These are phyloP conservation scores for Chytridiales sp. DNA, from an alignment of 371 early-diverging fungal species.

Conservation along the genomic window DNA sequence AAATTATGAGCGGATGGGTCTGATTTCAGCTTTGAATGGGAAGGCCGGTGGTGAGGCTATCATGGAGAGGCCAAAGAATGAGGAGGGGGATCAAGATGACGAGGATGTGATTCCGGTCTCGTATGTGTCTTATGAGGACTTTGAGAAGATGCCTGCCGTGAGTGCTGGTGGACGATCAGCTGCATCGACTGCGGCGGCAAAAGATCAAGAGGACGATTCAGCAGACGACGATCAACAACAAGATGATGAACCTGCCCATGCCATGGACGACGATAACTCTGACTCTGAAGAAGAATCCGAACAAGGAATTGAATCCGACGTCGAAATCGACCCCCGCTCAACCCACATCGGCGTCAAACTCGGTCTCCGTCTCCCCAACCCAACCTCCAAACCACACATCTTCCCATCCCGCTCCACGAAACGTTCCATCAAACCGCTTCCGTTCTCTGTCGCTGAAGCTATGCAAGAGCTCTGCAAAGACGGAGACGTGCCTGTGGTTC, in stretches of 20 bases:
- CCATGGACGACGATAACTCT: not conserved
- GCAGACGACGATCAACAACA: conserved; percentile 52
- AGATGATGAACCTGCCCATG: conserved; percentile 31
- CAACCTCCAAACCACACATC: not conserved
- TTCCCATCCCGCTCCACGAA: conserved; percentile 5
- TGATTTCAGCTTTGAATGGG: conserved; percentile 77
- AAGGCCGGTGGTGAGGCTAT: conserved; percentile 57
- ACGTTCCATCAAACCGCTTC: not conserved
- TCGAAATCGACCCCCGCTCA: conserved; percentile 12
- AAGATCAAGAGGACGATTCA: conserved; percentile 22
- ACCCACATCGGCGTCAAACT: conserved; percentile 21
- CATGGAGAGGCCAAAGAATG: conserved; percentile 5
- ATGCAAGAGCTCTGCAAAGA: conserved; percentile 61
- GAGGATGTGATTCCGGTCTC: conserved; percentile 7
- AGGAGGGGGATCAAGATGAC: conserved; percentile 10
- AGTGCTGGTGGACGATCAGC: conserved; percentile 6
- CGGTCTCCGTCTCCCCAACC: not conserved
- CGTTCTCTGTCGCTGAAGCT: conserved; percentile 29
- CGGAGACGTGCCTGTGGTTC: conserved; percentile 19
- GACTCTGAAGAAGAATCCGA: not conserved
- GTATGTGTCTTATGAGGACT: conserved; percentile 14
- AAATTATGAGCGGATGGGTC: conserved; percentile 69
- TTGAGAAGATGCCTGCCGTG: conserved; percentile 19
- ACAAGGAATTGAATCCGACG: conserved; percentile 14
- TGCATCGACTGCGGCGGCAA: conserved; percentile 3